These are phyloP conservation scores for Coniochaeta prunicola DNA, from an alignment of 2,329 filamentous ascomycete species.

Conservation along the genomic window DNA sequence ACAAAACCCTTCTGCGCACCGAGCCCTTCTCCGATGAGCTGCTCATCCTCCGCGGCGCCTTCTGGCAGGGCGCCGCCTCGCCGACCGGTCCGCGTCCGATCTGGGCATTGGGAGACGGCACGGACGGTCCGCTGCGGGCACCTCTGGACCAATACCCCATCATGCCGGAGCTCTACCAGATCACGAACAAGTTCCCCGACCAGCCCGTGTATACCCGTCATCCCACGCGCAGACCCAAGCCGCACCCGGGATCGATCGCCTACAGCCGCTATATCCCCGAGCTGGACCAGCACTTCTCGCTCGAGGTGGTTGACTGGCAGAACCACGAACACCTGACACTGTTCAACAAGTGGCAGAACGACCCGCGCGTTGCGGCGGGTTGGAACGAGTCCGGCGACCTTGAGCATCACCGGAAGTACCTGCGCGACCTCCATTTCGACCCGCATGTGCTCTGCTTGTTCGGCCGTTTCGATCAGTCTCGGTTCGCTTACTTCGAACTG, in stretches of 20 bases:
- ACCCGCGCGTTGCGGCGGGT: slow-evolving; percentile 65
- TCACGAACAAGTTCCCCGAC: slow-evolving; percentile 38
- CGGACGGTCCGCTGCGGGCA: slow-evolving; percentile 21
- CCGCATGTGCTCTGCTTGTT: slow-evolving; percentile 62
- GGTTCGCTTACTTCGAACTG: slow-evolving; percentile 69
- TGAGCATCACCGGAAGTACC: slow-evolving; percentile 64
- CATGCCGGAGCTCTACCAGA: slow-evolving; percentile 32
- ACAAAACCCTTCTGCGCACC: slow-evolving; percentile 7
- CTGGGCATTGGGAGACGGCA: slow-evolving; percentile 26
- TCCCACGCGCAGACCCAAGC: slow-evolving; percentile 62
- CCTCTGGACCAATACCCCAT: slow-evolving; percentile 25
- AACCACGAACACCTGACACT: slow-evolving; percentile 56
- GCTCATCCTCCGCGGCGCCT: slow-evolving; percentile 37
- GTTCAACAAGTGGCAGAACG: slow-evolving; percentile 73
- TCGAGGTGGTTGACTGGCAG: slow-evolving; percentile 59
- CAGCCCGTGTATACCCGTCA: slow-evolving; percentile 39
- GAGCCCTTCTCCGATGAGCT: slow-evolving; percentile 27
- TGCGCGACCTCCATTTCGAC: slow-evolving; percentile 59
- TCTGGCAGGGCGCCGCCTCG: slow-evolving; percentile 12
- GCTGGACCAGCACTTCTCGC: slow-evolving; percentile 64
- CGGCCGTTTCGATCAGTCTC: slow-evolving; percentile 59
- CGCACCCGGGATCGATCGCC: slow-evolving; percentile 56
- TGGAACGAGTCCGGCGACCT: slow-evolving; percentile 73
- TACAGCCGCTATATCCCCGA: slow-evolving; percentile 72
- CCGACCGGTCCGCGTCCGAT: slow-evolving; percentile 29